Evolutionary conservation across 805 yeast species (phyloP).

Genomic region (Jamesozyma gamospora): DNA sequence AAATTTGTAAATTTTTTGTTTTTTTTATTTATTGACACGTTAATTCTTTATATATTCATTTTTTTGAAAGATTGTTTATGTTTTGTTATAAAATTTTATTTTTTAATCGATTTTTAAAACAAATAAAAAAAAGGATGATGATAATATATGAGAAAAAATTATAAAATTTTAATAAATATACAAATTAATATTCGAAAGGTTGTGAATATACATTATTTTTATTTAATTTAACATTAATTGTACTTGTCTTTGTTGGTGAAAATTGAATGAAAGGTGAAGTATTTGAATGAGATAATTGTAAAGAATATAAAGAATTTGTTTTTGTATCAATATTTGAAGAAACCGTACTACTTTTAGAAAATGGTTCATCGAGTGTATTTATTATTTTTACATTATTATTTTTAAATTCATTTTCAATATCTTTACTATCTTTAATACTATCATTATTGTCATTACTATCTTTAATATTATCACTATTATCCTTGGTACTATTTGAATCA

Average conservation of each 20-base stretch:
- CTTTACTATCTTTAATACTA: too few relatives aligned
- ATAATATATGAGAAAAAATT: too few relatives aligned
- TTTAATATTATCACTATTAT: too few relatives aligned
- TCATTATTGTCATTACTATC: too few relatives aligned
- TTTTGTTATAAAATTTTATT: background rate
- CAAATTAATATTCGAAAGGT: slow-evolving; percentile 18
- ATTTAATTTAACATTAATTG: slow-evolving; percentile 14
- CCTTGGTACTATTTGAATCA: too few relatives aligned
- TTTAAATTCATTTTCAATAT: background rate
- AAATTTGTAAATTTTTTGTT: too few relatives aligned
- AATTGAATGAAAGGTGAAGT: slow-evolving; percentile 11
- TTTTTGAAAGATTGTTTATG: background rate
- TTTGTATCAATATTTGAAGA: slow-evolving; percentile 1
- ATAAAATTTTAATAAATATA: background rate
- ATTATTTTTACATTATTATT: background rate
- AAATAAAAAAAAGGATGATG: background rate
- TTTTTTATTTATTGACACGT: too few relatives aligned
- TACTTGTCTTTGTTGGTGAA: slow-evolving; percentile 19
- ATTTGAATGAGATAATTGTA: background rate
- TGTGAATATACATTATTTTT: slow-evolving; percentile 26
- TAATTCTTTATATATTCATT: too few relatives aligned
- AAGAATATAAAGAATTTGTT: slow-evolving; percentile 5
- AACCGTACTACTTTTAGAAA: background rate
- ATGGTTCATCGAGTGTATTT: background rate
- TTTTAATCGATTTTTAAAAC: background rate